Evolutionary conservation across 768 basidiomycete species (phyloP).

Genomic region (Lepiota brunneoincarnata): DNA sequence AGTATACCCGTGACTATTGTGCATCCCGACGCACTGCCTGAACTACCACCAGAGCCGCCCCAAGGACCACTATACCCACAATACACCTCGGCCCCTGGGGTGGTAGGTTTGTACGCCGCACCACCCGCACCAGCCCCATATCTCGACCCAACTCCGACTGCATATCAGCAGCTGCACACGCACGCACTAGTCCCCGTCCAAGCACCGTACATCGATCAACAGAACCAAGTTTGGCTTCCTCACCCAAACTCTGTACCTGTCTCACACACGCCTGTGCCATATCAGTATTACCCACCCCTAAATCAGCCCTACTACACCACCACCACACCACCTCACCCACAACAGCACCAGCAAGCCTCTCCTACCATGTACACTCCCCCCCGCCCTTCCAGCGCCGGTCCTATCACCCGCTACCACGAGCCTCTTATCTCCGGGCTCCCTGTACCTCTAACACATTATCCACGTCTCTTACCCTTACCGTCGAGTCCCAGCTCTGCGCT

Average conservation of each 20-base stretch:
- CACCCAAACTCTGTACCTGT: slow-evolving; percentile 18
- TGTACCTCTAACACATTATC: not conserved
- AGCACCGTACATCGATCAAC: slow-evolving; percentile 36
- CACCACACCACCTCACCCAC: not conserved
- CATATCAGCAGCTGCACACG: slow-evolving; percentile 34
- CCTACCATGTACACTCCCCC: slow-evolving; percentile 15
- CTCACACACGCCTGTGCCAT: slow-evolving; percentile 14
- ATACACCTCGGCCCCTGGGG: not conserved
- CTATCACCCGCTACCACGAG: not conserved
- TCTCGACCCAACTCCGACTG: slow-evolving; percentile 34
- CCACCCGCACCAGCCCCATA: slow-evolving; percentile 15
- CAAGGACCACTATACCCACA: slow-evolving; percentile 6
- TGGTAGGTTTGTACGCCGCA: slow-evolving; percentile 5
- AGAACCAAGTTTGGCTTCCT: slow-evolving; percentile 52
- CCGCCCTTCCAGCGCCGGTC: slow-evolving; percentile 52
- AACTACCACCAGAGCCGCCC: slow-evolving; percentile 5
- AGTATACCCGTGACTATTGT: slow-evolving; percentile 62
- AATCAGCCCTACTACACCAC: not conserved
- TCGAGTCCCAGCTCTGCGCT: no score
- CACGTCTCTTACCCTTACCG: not conserved
- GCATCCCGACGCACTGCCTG: slow-evolving; percentile 59
- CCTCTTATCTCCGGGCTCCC: slow-evolving; percentile 34
- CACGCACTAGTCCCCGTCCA: slow-evolving; percentile 31
- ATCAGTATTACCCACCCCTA: not conserved
- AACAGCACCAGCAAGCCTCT: slow-evolving; percentile 4